Evolutionary conservation across 495 filamentous ascomycete species (phyloP), one percentile per base, ranked within the genome.

Genomic region (Tuber melanosporum): DNA sequence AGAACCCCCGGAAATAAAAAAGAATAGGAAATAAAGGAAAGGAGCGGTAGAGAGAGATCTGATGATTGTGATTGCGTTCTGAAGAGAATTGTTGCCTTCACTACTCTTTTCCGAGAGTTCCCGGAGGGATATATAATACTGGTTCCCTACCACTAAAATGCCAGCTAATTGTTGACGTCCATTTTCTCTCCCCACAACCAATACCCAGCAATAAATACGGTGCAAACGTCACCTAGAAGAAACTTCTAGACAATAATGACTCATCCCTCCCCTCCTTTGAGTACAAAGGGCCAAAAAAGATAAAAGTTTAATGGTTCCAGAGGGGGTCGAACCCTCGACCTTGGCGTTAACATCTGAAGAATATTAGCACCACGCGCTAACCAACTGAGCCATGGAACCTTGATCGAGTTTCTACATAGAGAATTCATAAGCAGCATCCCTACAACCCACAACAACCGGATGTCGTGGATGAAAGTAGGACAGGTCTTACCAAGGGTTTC

Each of bases 321-420:
- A 77, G 76, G 76, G 76, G 76, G 76, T 77, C 76, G 73, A 77
- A 76, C 76, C 76, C 76, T 77, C 76, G 76, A 76, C 76, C 76
- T 77, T 77, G 76, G 76, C 72, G 76, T 77, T 75, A 77, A 77
- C 76, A 77, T 49, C 52, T 8, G 39, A 52, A 57, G 7, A 26
- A 26, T 57, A 57, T 57, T 57, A 57, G 47, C 22, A n/a, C 47
- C 47, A 52, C 22, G 47, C 47, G 20, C 47, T 52, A 47, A 47
- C 45, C 45, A 57, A 57, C 52, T 57, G 52, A n/a, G 22, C 52
- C 22, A 57, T 57, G 52, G 52, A 57, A 57, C 52, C 52, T 57
- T 52, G 47, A 9, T n/a, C 2, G 1, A 49, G 9, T 7, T 20
- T 22, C 0, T 0, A 3, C 17, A 6, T 4, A 1, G 19, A 49